Base-by-base conservation (phyloP, 805 yeast genomes). In the Saccharomycopsis sp. region DNA sequence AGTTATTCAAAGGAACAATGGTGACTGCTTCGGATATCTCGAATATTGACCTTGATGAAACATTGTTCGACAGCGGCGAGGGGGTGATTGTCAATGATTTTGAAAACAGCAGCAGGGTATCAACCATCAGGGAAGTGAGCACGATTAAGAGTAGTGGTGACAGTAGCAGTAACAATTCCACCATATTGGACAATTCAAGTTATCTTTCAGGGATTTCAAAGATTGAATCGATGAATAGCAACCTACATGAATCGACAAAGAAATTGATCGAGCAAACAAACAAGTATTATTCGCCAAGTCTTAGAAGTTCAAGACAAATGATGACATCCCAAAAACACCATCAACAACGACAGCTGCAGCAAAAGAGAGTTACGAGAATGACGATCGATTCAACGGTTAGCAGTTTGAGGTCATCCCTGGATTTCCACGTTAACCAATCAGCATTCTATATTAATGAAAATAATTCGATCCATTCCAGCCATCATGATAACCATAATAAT, bases 1-100 rank as follows among this genome's bases (percentile, higher is more conserved):
- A 37, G 20, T n/a, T 21, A 23, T 45, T 49, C 28, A 31, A 40
- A 14, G 45, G 50, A 34, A 40, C 50, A 9, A 44, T 46, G 35
- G 52, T 49, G 4, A 43, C 52, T 11, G 48, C 52, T 3, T 46
- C 42, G 16, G 52, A 49, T 14, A 49, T 49, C 16, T 28, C 36
- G 6, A 42, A 42, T n/a, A 37, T 49, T 13, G 34, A 46, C 19
- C 22, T 49, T 4, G 52, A 49, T 24, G 52, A 49, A 23, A 40
- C 45, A 13, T 39, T 44, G n/a, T 46, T 49, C 35, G 31, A 31
- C 20, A 14, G 20, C 20, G n/a, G n/a, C n/a, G n/a, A n/a, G n/a
- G n/a, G n/a, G n/a, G n/a, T 9, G 29, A 27, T 9, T 9, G 29
- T 27, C 29, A 9, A 13, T 27, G 29, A 27, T 27, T 13, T 35